These are phyloP conservation scores for Suillus cothurnatus DNA, from an alignment of 768 basidiomycete species.

Conservation along the genomic window DNA sequence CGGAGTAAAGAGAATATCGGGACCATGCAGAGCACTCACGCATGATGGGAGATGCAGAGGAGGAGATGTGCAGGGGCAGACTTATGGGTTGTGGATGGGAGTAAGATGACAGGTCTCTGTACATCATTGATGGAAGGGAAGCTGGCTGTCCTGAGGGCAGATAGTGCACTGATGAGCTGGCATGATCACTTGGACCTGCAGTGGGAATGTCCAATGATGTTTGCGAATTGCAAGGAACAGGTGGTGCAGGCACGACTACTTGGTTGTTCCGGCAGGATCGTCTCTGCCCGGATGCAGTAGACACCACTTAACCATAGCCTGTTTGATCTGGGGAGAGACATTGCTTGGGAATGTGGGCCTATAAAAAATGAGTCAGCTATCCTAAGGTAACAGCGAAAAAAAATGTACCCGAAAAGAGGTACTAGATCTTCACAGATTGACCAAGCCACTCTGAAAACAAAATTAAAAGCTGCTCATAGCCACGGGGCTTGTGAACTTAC, in stretches of 20 bases:
- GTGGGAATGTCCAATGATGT: constrained; percentile 50
- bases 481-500: constrained; percentile 44
- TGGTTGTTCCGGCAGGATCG: constrained; percentile 58
- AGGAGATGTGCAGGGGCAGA: constrained; percentile 35
- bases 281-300: constrained; percentile 59
- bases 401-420: constrained; percentile 81
- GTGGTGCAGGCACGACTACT: constrained; percentile 34
- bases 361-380: constrained; percentile 17
- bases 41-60: constrained; percentile 26
- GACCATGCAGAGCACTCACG: constrained; percentile 26
- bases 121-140: constrained; percentile 25
- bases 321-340: constrained; percentile 86
- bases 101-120: constrained; percentile 23
- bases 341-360: constrained; percentile 82
- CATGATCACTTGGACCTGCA: constrained; percentile 26
- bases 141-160: constrained; percentile 26
- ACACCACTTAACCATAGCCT: constrained; percentile 85
- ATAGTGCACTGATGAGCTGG: constrained; percentile 21
- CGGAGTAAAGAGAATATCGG: constrained; percentile 51
- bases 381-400: neutral
- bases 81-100: constrained; percentile 33
- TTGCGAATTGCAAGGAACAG: constrained; percentile 34
- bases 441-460: constrained; percentile 73
- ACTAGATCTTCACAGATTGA: constrained; percentile 82
- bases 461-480: constrained; percentile 15